These are phyloP conservation scores for Xylariales sp. DNA, from an alignment of 2,329 filamentous ascomycete genomes.

Conservation along the genomic window DNA sequence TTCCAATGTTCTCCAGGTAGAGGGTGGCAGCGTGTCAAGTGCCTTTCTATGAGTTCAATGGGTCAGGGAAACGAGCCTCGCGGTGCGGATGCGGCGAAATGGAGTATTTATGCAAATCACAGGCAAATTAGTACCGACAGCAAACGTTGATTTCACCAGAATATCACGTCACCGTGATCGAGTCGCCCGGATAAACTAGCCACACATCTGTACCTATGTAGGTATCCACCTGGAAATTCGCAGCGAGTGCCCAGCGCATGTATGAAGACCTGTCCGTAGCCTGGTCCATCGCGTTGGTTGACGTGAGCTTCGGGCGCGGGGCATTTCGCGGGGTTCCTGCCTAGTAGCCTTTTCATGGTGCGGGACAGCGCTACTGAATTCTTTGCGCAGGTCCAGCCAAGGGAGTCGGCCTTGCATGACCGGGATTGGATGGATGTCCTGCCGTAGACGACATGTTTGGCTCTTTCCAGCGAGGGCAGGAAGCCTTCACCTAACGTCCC, in stretches of 20 bases:
- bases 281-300: neutral
- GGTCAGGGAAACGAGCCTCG: neutral
- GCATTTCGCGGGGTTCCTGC: neutral
- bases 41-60: neutral
- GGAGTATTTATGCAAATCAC: slow-evolving; percentile 7
- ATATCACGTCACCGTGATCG: slow-evolving; percentile 3
- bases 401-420: slow-evolving; percentile 1
- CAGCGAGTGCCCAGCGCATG: neutral
- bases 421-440: slow-evolving; percentile 3
- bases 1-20: neutral
- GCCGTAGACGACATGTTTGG: neutral
- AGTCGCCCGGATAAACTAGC: slow-evolving; percentile 2
- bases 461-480: slow-evolving; percentile 1
- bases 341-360: neutral
- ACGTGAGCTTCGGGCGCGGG: neutral
- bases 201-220: neutral
- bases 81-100: neutral
- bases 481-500: neutral
- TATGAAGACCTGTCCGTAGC: neutral
- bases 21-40: neutral
- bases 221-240: neutral
- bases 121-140: neutral
- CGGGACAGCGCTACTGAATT: neutral
- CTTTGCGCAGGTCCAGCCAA: neutral
- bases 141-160: neutral